Base-by-base conservation (phyloP, 164 flowering plant species). In the Aristolochia contorta region DNA sequence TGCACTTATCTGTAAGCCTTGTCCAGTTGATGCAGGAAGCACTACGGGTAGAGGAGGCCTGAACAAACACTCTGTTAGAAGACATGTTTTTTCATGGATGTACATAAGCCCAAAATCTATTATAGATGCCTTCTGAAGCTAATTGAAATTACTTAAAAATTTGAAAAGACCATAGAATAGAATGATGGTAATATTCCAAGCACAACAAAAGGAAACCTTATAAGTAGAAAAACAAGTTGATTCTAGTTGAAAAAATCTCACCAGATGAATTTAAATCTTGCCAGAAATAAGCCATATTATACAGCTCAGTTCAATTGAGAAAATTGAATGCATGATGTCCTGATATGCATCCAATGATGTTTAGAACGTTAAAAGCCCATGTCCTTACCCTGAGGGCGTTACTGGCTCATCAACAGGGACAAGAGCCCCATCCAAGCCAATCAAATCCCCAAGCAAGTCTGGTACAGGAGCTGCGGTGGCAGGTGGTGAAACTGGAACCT, bases 1-100 rank as follows among this genome's bases (percentile, higher is more conserved):
- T 37, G 87, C 96, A 81, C 93, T 82, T 64, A 94, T 94, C 69
- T 91, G 95, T 48, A 94, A 69, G 50, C 99, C 99, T 67, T 94
- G 96, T 65, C 96, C 91, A 65, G 82, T 75, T 63, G 95, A 70
- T 58, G 91, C 82, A 27, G 93, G 86, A 45, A 94, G 75, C 21
- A 91, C 2, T 74, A 91, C 75, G 59, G 99, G 97, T 71, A 94
- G 72, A 49, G 92, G 83, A 67, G 89, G 91, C 54, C 99, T 93
- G 87, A 74, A 76, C 57, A 58, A 20, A 47, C 59, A 71, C 16
- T 10, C 4, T 45, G 16, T 22, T 22, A 27, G 21, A 27, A 37
- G 43, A 37, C 43, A 3, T 3, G 43, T 37, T 37, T 37, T 37
- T 37, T 10, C 43, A 37, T 37, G 43, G 43, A 37, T 37, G 43